These are phyloP conservation scores for Theobroma grandiflorum DNA, from an alignment of 441 rosid species.

Conservation along the genomic window DNA sequence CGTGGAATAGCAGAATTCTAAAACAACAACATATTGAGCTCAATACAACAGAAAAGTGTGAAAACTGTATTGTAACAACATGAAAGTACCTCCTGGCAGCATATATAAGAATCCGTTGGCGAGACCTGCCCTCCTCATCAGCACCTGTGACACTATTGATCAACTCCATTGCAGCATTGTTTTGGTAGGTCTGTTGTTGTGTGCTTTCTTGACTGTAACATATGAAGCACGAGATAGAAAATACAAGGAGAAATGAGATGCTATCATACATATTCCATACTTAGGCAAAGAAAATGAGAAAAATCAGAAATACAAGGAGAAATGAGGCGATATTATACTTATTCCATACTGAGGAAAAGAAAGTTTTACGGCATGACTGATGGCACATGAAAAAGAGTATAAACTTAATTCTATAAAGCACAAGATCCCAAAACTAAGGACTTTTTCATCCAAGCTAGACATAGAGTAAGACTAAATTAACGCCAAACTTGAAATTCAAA, in stretches of 20 bases:
- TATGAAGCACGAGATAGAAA: constrained; percentile 18
- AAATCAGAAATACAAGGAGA: constrained; percentile 6
- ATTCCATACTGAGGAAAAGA: background rate
- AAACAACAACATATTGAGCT: background rate
- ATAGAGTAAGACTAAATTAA: background rate
- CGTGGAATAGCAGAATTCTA: background rate
- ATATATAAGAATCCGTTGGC: constrained; percentile 95
- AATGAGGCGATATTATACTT: background rate
- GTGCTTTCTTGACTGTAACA: constrained; percentile 70
- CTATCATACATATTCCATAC: background rate
- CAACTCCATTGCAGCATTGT: constrained; percentile 87
- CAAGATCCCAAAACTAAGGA: constrained; percentile 12
- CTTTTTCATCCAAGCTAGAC: background rate
- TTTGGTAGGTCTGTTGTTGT: constrained; percentile 64
- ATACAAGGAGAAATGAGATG: background rate
- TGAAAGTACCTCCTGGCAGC: constrained; percentile 88
- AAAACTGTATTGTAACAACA: background rate
- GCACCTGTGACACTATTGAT: constrained; percentile 80
- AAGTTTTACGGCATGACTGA: background rate
- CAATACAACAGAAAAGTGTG: background rate
- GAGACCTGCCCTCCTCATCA: constrained; percentile 97
- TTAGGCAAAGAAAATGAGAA: constrained; percentile 4
- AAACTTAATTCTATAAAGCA: background rate
- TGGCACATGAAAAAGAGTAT: background rate
- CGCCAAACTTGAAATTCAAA: background rate